These are phyloP conservation scores for Penicillium sp. DNA, from an alignment of 2,329 filamentous ascomycete genomes.

Conservation along the genomic window DNA sequence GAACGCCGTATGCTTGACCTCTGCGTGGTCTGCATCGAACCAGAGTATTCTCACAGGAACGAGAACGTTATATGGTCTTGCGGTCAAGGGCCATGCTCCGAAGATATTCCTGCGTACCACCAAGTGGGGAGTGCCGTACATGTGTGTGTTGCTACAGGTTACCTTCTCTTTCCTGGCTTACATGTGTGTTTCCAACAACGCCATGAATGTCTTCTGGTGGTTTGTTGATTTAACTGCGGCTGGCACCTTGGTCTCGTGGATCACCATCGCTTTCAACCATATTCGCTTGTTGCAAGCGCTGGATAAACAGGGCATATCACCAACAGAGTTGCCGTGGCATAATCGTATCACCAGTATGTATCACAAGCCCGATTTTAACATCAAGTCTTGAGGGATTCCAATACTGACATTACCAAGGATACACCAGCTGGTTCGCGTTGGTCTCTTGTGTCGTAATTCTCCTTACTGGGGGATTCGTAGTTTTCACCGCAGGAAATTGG, in stretches of 20 bases:
- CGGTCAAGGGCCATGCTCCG: slow-evolving; percentile 54
- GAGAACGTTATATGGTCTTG: slow-evolving; percentile 51
- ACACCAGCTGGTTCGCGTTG: slow-evolving; percentile 62
- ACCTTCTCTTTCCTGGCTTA: slow-evolving; percentile 48
- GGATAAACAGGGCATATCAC: slow-evolving; percentile 55
- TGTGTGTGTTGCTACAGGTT: slow-evolving; percentile 44
- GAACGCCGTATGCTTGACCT: slow-evolving; percentile 74
- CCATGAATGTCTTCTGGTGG: slow-evolving; percentile 66
- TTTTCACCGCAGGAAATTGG: slow-evolving; percentile 63
- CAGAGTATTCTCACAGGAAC: slow-evolving; percentile 60
- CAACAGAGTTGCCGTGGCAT: slow-evolving; percentile 58
- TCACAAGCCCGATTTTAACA: too few species aligned
- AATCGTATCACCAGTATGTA: slow-evolving; percentile 61
- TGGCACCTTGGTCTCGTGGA: slow-evolving; percentile 65
- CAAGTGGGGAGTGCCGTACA: slow-evolving; percentile 46
- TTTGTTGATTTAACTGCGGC: slow-evolving; percentile 62
- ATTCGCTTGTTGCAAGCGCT: slow-evolving; percentile 58
- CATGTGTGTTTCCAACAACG: slow-evolving; percentile 47
- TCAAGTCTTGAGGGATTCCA: neutral
- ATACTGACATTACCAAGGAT: slow-evolving; percentile 44
- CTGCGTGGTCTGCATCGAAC: slow-evolving; percentile 69
- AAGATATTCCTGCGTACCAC: slow-evolving; percentile 46
- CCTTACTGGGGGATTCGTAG: slow-evolving; percentile 67
- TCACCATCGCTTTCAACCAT: slow-evolving; percentile 59
- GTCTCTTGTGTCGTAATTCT: slow-evolving; percentile 63